A percentile compares a stretch with the other conserved stretches of the same genome.
Evolutionary conservation across 352 stramenopile species (phyloP).

Genomic region (Peronospora destructor): DNA sequence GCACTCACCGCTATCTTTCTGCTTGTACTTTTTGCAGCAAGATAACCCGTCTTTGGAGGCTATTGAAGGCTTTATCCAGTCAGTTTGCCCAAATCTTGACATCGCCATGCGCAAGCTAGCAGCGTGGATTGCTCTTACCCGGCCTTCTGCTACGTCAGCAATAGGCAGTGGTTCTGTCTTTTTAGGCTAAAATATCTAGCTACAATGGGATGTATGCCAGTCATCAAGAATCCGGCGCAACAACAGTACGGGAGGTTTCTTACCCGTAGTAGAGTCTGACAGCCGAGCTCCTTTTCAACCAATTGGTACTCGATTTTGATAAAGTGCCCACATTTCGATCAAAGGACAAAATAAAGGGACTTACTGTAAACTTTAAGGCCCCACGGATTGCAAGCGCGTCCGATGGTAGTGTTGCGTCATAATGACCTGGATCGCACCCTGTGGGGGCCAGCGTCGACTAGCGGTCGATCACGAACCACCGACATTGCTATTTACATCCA

Average conservation of each 20-base stretch:
- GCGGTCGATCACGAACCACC: constrained; percentile 35
- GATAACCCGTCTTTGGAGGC: constrained; percentile 62
- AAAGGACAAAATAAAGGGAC: neutral
- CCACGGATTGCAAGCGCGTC: neutral
- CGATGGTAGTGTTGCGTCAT: constrained; percentile 65
- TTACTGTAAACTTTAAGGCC: neutral
- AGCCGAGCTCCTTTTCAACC: neutral
- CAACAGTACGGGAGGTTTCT: too few relatives aligned
- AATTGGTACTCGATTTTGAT: neutral
- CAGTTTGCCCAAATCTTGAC: constrained; percentile 81
- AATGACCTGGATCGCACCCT: constrained; percentile 51
- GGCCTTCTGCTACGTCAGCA: constrained; percentile 19
- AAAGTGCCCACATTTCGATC: neutral
- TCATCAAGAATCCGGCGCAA: neutral
- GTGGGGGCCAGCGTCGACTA: constrained; percentile 40
- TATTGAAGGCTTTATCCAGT: constrained; percentile 82
- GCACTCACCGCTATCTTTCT: constrained; percentile 4
- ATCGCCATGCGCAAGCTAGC: constrained; percentile 74
- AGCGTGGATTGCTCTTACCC: constrained; percentile 49
- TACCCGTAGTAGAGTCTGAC: too few relatives aligned
- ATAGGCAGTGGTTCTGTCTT: constrained; percentile 6
- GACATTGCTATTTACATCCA: constrained; percentile 46
- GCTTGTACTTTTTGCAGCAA: constrained; percentile 32
- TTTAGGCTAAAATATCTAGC: neutral
- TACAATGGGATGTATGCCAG: neutral